A percentile compares a stretch with the other conserved stretches of the same genome.
phyloP scores from a whole-genome alignment of 148 eudicot genomes.

The Amaranthus hypochondriacus region DNA sequence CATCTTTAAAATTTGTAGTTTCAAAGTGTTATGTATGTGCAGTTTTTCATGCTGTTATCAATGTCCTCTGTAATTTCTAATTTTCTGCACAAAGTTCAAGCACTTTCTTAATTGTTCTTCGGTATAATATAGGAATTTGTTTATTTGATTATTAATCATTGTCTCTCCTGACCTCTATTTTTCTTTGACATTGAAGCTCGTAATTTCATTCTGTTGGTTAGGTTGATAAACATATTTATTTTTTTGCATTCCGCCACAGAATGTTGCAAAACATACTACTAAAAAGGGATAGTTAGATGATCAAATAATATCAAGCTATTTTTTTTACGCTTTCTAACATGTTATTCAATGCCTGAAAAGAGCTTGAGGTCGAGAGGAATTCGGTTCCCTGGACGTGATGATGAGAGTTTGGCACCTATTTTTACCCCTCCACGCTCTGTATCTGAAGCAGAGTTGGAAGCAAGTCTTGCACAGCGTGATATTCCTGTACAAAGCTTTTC shows the following conservation, averaged over 20 bases:
- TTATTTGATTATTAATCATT: neutral
- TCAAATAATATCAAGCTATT: neutral
- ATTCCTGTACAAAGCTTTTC: constrained; percentile 59
- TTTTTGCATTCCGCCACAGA: neutral
- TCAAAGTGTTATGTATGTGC: too few species aligned
- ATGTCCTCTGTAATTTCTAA: too few species aligned
- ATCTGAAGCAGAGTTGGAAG: constrained; percentile 51
- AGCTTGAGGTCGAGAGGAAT: constrained; percentile 92
- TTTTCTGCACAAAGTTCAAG: neutral
- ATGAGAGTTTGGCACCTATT: constrained; percentile 86
- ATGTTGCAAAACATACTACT: neutral
- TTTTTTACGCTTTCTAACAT: constrained; percentile 5
- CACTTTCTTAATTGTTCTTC: neutral
- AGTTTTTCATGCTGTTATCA: too few species aligned
- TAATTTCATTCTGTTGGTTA: neutral
- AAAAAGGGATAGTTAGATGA: neutral
- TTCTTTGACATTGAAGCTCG: neutral
- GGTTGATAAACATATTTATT: neutral
- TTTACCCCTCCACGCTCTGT: constrained; percentile 86
- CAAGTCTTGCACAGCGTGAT: constrained; percentile 51
- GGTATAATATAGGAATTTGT: neutral
- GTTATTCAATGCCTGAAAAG: constrained; percentile 29
- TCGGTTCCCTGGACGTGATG: constrained; percentile 93
- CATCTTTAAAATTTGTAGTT: too few species aligned
- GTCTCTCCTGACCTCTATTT: neutral